These are phyloP conservation scores for Ramaria rubella DNA, from an alignment of 768 basidiomycete genomes.

Conservation along the genomic window DNA sequence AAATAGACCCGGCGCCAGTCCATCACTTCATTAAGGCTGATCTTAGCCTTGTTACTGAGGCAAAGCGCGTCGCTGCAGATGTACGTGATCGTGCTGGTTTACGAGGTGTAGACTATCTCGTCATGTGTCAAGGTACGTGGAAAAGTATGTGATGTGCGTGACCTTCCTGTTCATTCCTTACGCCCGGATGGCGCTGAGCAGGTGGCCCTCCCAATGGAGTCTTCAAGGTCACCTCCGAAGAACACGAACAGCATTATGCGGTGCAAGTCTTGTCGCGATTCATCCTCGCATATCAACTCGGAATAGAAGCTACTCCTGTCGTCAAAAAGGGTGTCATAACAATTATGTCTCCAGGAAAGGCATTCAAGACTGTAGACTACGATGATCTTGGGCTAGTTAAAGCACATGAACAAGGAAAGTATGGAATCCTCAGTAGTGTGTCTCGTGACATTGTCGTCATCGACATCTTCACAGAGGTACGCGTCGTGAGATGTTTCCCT, in stretches of 20 bases:
- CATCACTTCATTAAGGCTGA: slow-evolving; percentile 6
- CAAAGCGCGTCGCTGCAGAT: not conserved
- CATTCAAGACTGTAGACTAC: not conserved
- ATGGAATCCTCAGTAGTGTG: not conserved
- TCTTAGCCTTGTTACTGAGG: not conserved
- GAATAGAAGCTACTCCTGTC: not conserved
- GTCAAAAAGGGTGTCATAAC: slow-evolving; percentile 4
- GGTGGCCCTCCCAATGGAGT: slow-evolving; percentile 7
- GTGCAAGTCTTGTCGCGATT: slow-evolving; percentile 10
- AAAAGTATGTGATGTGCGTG: not conserved
- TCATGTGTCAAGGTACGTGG: slow-evolving; percentile 7
- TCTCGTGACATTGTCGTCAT: slow-evolving; percentile 6
- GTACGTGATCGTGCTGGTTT: not conserved
- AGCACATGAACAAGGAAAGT: not conserved
- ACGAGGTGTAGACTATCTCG: slow-evolving; percentile 6
- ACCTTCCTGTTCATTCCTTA: not conserved
- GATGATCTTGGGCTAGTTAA: slow-evolving; percentile 3
- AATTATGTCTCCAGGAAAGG: slow-evolving; percentile 2
- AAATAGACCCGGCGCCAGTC: not conserved
- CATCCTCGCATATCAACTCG: not conserved
- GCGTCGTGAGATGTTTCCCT: not conserved
- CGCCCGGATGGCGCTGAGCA: too few species aligned
- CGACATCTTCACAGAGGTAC: not conserved
- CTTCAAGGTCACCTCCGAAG: not conserved
- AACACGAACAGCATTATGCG: slow-evolving; percentile 6